Evolutionary conservation across 1,139 yeast species (phyloP).

Genomic region (Yamadazyma songkhlaensis): DNA sequence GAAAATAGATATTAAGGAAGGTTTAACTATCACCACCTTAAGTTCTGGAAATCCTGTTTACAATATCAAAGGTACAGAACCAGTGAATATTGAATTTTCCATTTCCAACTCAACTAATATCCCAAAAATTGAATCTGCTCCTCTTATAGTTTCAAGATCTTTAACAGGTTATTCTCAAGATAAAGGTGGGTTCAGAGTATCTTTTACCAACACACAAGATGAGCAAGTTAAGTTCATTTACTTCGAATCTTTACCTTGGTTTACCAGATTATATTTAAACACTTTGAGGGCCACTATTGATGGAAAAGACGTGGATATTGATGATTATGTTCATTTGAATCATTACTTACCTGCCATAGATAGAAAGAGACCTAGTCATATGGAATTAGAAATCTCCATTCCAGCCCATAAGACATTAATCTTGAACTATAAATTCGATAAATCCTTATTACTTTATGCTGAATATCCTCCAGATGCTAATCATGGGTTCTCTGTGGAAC

Average conservation of each 20-base stretch:
- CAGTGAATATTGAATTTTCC: slow-evolving; percentile 14
- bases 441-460: slow-evolving; percentile 75
- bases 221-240: slow-evolving; percentile 53
- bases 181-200: slow-evolving; percentile 82
- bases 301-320: slow-evolving; percentile 19
- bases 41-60: slow-evolving; percentile 9
- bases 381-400: slow-evolving; percentile 62
- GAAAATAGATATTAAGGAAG: slow-evolving; percentile 33
- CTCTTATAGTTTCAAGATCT: slow-evolving; percentile 76
- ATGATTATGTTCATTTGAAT: slow-evolving; percentile 42
- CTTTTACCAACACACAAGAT: slow-evolving; percentile 54
- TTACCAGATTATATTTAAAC: slow-evolving; percentile 77
- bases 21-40: slow-evolving; percentile 10
- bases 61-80: slow-evolving; percentile 9
- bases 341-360: slow-evolving; percentile 78
- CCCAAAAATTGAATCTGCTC: slow-evolving; percentile 46
- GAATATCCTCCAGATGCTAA: slow-evolving; percentile 99
- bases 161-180: slow-evolving; percentile 92
- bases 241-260: slow-evolving; percentile 92
- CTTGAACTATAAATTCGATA: slow-evolving; percentile 79
- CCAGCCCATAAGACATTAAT: slow-evolving; percentile 67
- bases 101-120: slow-evolving; percentile 35
- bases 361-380: slow-evolving; percentile 76
- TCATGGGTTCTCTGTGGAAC: slow-evolving; percentile 94
- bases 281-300: slow-evolving; percentile 38